Conservation (phyloP, 140 eudicot species). For the Erigeron philadelphicus region DNA sequence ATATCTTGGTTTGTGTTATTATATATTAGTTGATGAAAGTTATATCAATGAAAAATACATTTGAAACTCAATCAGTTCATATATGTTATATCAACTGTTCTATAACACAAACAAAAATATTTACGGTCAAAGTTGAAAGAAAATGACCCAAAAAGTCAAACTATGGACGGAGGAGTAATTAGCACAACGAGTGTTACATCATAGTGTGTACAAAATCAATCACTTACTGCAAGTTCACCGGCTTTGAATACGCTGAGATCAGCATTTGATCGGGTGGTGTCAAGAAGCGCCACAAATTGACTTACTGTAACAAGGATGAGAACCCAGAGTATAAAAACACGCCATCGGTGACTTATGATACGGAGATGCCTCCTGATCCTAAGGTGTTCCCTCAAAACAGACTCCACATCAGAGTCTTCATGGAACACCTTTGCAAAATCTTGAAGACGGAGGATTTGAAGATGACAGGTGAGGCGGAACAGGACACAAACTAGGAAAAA, state of each 20-base stretch:
- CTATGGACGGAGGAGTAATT: too few relatives aligned
- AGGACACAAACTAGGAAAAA: constrained; percentile 83
- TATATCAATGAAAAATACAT: too few relatives aligned
- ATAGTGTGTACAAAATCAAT: neutral
- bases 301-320: constrained; percentile 64
- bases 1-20: too few relatives aligned
- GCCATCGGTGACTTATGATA: constrained; percentile 78
- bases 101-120: too few relatives aligned
- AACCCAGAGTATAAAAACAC: constrained; percentile 56
- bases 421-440: constrained; percentile 81
- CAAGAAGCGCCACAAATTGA: constrained; percentile 61
- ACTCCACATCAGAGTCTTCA: constrained; percentile 58
- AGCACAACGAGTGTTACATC: neutral
- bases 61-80: too few relatives aligned
- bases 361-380: constrained; percentile 70
- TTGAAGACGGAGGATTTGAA: constrained; percentile 82
- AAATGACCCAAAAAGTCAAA: too few relatives aligned
- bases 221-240: constrained; percentile 87
- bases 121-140: too few relatives aligned
- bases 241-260: constrained; percentile 50
- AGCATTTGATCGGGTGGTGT: constrained; percentile 55
- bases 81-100: too few relatives aligned
- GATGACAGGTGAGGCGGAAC: constrained; percentile 82
- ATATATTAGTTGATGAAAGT: too few relatives aligned
- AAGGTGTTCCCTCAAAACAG: constrained; percentile 68